phyloP scores from a whole-genome alignment of 495 filamentous ascomycete genomes.

The Bacidia gigantensis region DNA sequence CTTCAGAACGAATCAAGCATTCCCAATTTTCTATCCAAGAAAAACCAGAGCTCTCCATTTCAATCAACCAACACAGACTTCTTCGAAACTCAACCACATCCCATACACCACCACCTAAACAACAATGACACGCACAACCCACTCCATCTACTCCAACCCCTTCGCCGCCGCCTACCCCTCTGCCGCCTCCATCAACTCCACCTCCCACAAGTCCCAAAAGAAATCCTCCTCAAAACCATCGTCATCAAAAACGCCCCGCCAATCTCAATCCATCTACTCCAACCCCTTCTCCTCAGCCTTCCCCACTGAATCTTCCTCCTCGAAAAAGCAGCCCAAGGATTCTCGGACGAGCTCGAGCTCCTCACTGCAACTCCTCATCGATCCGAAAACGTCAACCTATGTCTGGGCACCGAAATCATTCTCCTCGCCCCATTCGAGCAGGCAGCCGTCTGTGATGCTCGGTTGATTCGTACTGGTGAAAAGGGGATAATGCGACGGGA shows the following conservation, averaged over 20 bases:
- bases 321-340: background rate
- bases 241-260: background rate
- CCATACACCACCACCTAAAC: background rate
- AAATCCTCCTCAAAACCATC: too few species aligned
- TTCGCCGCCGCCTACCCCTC: background rate
- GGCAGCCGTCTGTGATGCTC: background rate
- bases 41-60: too few species aligned
- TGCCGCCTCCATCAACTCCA: background rate
- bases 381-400: background rate
- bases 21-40: too few species aligned
- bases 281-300: background rate
- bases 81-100: too few species aligned
- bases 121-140: background rate
- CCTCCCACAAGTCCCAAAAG: background rate
- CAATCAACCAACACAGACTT: too few species aligned
- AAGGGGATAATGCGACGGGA: too few species aligned
- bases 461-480: too few species aligned
- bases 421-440: background rate
- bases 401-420: background rate
- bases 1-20: too few species aligned
- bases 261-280: background rate
- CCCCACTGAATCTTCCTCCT: background rate
- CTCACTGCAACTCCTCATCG: background rate
- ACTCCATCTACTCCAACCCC: background rate
- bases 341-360: background rate